Evolutionary conservation across 164 flowering plant species (phyloP), one percentile per base, ranked within the genome.

Genomic region (Berberis thunbergii): DNA sequence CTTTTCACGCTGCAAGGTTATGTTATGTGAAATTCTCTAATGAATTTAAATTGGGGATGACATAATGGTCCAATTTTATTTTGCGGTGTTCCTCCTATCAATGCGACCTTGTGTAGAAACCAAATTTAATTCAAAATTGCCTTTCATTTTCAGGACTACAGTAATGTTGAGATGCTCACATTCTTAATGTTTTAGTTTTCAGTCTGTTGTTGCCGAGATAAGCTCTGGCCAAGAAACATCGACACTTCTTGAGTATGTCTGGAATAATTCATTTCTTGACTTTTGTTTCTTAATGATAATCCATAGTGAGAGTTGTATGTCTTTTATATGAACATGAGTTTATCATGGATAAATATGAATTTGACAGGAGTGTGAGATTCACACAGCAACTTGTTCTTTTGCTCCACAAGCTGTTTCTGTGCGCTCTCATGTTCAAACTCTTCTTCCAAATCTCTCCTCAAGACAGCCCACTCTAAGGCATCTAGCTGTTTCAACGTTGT

Each of bases 381-480:
- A 91, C 97, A 2, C 99, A 95, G 66, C 97, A 95, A 71, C 96
- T 95, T 69, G 96, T 85, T 77, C 83, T 95, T 67, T 95, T 80
- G 99, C 99, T 7, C 96, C 99, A 3, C 99, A 89, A 75, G 97
- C 99, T 75, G 88, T 89, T 69, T 82, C 96, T 61, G 87, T 91
- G 64, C 96, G 84, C 71, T 70, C 86, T 40, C 97, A 95, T 75
- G 83, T 95, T 66, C 79, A 83, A 68, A 81, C 78, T 70, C 90
- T 95, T 76, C 86, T 87, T 45, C 81, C 87, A 7, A 95, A 96
- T 57, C 75, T 95, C 52, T 80, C 88, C 49, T 89, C 99, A 54
- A 84, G 90, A 86, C 99, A 94, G 99, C 99, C 97, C 62, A 79
- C 79, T 40, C 71, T 91, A 57, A 79, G 99, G 77, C 91, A 83